phyloP scores from a whole-genome alignment of 1,284 basidiomycete species.

The Irpex rosettiformis region DNA sequence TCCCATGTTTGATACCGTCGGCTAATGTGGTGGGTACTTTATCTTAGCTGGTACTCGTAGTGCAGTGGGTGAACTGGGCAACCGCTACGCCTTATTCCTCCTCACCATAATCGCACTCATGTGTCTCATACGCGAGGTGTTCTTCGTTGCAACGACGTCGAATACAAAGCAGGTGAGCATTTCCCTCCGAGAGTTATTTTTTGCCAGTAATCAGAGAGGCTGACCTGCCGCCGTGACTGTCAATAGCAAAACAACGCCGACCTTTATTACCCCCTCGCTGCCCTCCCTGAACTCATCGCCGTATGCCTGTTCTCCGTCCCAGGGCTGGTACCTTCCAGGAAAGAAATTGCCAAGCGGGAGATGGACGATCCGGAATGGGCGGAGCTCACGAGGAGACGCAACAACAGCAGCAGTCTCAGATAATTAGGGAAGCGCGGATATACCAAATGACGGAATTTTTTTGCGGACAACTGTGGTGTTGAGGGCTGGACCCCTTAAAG shows the following conservation, averaged over 20 bases:
- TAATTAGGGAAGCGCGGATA: neutral
- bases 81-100: constrained; percentile 31
- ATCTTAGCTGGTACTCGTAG: neutral
- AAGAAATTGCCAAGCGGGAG: constrained; percentile 8
- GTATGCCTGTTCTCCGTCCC: constrained; percentile 38
- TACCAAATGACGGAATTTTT: no score
- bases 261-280: constrained; percentile 45
- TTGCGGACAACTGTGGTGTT: no score
- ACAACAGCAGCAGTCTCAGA: neutral
- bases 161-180: constrained; percentile 32
- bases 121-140: constrained; percentile 39
- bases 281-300: constrained; percentile 40
- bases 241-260: constrained; percentile 34
- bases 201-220: no score
- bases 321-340: constrained; percentile 36
- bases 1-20: no score
- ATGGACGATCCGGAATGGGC: neutral
- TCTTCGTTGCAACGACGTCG: constrained; percentile 33
- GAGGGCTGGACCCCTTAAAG: no score
- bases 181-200: neutral
- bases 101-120: constrained; percentile 36
- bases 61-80: constrained; percentile 23
- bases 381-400: neutral
- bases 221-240: no score
- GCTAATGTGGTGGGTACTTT: no score